Base-by-base conservation (phyloP, 306 rosid species). In the Cucumis cinereus region DNA sequence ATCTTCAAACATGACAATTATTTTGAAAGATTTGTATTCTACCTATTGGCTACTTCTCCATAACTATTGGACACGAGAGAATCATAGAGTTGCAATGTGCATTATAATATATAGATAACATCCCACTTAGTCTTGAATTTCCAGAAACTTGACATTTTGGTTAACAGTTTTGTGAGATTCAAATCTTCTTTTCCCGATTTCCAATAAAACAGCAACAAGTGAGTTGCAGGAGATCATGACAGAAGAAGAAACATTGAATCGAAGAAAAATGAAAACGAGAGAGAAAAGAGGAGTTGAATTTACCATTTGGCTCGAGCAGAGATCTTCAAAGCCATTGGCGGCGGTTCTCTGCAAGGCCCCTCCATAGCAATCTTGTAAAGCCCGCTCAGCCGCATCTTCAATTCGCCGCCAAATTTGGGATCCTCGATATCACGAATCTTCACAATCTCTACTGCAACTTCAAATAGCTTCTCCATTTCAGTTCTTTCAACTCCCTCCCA, bases 401-500 rank as follows among this genome's bases (percentile, higher is more conserved):
- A 79, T 71, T 85, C 88, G 75, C 84, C 79, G 26, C 82, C 53
- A 53, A 91, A 83, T 74, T 47, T 76, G 9, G 83, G 78, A 60
- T 71, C 81, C 59, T 78, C 81, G 59, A 15, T 62, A 50, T 61
- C 74, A 26, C 88, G 84, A 26, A 7, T 14, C 3, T 77, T 92
- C 12, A 86, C 89, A 76, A 79, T 85, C 33, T 9, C 84, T 23
- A 88, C 87, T 1, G 94, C 91, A 15, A 83, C 84, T 74, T 86
- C 90, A 76, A 91, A 91, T 64, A 73, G 77, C 81, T 41, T 82
- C 73, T 91, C 94, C 82, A 91, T 78, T n/a, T 91, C 91, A 16
- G 88, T 91, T 74, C 91, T 91, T 66, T 91, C 91, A 72, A 91
- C 82, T 77, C 90, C 90, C 58, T 86, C 97, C 97, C 97, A 91